Percentiles rank a stretch among this genome's conserved stretches.
phyloP scores from a whole-genome alignment of 139 green algal genomes.

The Chlorella vulgaris region DNA sequence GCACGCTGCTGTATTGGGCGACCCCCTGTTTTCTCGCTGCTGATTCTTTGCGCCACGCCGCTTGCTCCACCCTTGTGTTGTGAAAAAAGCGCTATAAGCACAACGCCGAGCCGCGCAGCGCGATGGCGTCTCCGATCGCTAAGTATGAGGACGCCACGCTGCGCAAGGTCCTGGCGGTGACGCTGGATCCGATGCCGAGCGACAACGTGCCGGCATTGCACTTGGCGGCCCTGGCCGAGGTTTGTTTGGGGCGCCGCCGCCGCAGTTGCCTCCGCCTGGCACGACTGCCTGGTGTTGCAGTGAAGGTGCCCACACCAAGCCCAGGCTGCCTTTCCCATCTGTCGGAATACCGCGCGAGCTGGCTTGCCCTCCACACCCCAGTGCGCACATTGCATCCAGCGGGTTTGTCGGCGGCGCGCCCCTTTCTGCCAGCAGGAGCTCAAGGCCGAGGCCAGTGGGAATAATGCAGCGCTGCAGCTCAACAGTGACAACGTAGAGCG shows the following conservation, averaged over 20 bases:
- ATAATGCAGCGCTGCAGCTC: conserved; percentile 39
- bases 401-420: too few species aligned
- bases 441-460: conserved; percentile 4
- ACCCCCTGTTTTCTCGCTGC: too few species aligned
- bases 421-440: conserved; percentile 49
- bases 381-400: background rate
- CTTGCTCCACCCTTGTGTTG: background rate
- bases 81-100: background rate
- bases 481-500: conserved; percentile 65
- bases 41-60: background rate
- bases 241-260: conserved; percentile 9
- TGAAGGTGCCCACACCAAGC: too few species aligned
- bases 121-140: background rate
- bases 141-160: conserved; percentile 43
- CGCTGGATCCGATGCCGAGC: conserved; percentile 27
- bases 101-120: background rate
- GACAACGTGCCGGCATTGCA: conserved; percentile 50
- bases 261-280: background rate
- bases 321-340: too few species aligned
- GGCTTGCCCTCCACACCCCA: background rate
- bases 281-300: background rate
- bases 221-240: conserved; percentile 54
- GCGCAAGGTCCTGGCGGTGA: conserved; percentile 56
- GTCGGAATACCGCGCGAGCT: too few species aligned
- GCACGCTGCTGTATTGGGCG: too few species aligned